These are phyloP conservation scores for Ascochyta viciae-villosae DNA, from an alignment of 2,329 filamentous ascomycete species.

Conservation along the genomic window DNA sequence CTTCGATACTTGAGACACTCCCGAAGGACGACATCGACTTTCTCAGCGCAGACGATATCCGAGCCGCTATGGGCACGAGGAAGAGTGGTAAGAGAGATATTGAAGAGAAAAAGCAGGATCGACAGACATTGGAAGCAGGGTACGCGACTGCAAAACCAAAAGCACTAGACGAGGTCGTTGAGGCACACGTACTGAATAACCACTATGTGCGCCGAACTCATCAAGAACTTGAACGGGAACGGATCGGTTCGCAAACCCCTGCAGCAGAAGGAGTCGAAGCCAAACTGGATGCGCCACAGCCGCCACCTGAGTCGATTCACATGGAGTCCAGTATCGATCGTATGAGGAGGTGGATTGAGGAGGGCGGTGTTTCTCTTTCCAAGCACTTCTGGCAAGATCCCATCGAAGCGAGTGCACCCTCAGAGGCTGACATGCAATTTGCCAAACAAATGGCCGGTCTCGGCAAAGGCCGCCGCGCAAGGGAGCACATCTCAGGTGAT, in stretches of 20 bases:
- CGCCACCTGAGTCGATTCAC: constrained; percentile 2
- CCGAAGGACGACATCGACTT: constrained; percentile 51
- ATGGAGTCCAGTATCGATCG: constrained; percentile 38
- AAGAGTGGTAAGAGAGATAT: constrained; percentile 12
- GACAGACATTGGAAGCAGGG: constrained; percentile 38
- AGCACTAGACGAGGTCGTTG: constrained; percentile 30
- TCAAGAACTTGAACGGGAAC: constrained; percentile 26
- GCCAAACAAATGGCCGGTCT: constrained; percentile 27
- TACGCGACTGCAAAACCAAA: constrained; percentile 27
- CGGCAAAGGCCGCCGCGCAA: constrained; percentile 31
- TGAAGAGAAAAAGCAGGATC: constrained; percentile 23
- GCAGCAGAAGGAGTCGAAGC: background rate
- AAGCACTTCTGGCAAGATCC: constrained; percentile 45
- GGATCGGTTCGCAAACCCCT: background rate
- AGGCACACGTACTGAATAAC: constrained; percentile 38
- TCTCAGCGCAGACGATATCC: constrained; percentile 51
- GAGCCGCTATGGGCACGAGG: constrained; percentile 51
- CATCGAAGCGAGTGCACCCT: constrained; percentile 32
- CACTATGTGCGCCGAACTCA: constrained; percentile 37
- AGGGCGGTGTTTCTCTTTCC: constrained; percentile 32
- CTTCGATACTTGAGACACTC: constrained; percentile 40
- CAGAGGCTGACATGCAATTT: constrained; percentile 29
- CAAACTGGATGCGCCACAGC: background rate
- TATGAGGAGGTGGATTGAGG: constrained; percentile 41
- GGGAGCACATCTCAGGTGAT: constrained; percentile 33